Evolutionary conservation across 192 early-diverging fungal genomes (phyloP), one percentile per base, ranked within the genome.

Genomic region (Coemansia sp.): DNA sequence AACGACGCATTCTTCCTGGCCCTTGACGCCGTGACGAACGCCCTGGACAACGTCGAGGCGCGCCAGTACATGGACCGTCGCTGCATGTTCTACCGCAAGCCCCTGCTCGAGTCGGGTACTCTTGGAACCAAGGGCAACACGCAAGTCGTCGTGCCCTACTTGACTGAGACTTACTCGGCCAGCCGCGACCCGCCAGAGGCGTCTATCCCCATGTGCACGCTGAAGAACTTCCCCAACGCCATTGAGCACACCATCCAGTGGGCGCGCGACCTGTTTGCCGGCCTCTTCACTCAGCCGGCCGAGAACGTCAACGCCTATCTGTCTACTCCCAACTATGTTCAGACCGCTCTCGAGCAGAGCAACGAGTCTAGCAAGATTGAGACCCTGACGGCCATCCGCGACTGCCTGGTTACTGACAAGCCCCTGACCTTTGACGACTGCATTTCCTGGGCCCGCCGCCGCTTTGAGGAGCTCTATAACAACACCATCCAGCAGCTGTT

Each of bases 81-180:
- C 63, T 99, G 98, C 82, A 95, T 99, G 28, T 98, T 93, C 82
- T 98, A 89, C 81, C 85, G 94, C 72, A 98, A 97, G 84, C 90
- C 96, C 19, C 82, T 99, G 62, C 80, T 99, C 59, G 98, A 99
- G 80, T 97, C 95, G 33, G 98, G 98, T 26, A 99, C 98, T 3
- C 86, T 99, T 14, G 98, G 98, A 26, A 99, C 98, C 61, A 99
- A 99, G 86, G 98, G 98, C 66, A 99, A 99, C 86, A 97, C 95
- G 10, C 98, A 99, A 84, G 95, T 99, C 16, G 90, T 99, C 16
- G 80, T 99, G 75, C 98, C 98, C 16, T 88, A 87, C 79, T 74
- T 98, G 68, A 99, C 98, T 6, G 98, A 99, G 86, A 96, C 96
- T 9, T 99, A 99, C 86, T 95, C 94, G 3, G 98, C 95, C 21